Evolutionary conservation across 139 green algal species (phyloP).

Genomic region (Haematococcus lacustris): DNA sequence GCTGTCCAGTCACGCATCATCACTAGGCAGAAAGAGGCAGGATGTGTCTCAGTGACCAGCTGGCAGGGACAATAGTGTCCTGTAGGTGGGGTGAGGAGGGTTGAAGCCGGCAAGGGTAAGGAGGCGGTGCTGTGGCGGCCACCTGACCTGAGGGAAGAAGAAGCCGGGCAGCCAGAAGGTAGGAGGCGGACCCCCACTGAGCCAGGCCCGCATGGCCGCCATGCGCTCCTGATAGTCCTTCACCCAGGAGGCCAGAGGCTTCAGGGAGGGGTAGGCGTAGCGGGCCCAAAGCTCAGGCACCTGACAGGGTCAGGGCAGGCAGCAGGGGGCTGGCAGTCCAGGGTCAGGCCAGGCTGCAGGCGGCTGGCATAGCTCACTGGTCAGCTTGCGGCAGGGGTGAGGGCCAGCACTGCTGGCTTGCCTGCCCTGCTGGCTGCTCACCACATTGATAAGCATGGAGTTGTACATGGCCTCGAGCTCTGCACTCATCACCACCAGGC

Average conservation of each 20-base stretch:
- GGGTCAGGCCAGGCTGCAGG: constrained; percentile 37
- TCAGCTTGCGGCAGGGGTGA: constrained; percentile 41
- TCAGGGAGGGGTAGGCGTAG: constrained; percentile 71
- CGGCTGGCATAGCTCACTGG: constrained; percentile 21
- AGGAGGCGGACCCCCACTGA: constrained; percentile 51
- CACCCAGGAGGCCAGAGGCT: constrained; percentile 72
- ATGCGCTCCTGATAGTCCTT: constrained; percentile 69
- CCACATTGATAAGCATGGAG: constrained; percentile 65
- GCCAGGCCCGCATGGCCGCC: constrained; percentile 72
- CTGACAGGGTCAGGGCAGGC: constrained; percentile 14
- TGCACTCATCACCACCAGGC: constrained; percentile 75
- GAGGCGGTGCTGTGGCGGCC: constrained; percentile 42
- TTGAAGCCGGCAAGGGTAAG: constrained; percentile 58
- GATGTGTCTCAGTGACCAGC: too few relatives aligned
- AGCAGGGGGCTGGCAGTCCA: too few relatives aligned
- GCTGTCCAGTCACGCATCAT: constrained; percentile 78
- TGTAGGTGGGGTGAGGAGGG: too few relatives aligned
- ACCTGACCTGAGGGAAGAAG: constrained; percentile 77
- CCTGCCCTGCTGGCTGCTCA: too few relatives aligned
- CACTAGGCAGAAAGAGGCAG: too few relatives aligned
- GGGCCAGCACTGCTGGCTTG: too few relatives aligned
- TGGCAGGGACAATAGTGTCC: too few relatives aligned
- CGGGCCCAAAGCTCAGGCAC: constrained; percentile 67
- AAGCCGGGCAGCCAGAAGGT: constrained; percentile 81
- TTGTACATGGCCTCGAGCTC: constrained; percentile 75